These are phyloP conservation scores for Eimeria sp. DNA, from an alignment of 169 alveolate species.

Conservation along the genomic window DNA sequence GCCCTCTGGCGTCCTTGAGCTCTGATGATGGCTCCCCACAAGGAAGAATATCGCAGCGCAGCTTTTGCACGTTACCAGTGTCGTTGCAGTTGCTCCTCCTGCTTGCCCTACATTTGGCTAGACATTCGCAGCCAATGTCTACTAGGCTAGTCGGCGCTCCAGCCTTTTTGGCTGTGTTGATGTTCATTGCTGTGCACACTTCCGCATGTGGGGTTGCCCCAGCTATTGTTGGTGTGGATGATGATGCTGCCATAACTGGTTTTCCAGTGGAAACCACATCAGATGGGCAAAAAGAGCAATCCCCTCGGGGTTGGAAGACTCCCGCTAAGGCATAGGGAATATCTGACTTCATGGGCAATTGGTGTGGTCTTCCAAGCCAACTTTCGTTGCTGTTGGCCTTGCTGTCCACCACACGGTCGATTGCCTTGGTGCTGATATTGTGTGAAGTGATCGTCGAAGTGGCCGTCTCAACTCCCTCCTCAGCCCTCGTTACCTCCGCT, in stretches of 20 bases:
- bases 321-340: not conserved
- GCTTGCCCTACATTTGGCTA: not conserved
- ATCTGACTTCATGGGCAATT: not conserved
- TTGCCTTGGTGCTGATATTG: not conserved
- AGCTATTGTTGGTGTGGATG: constrained; percentile 18
- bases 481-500: not conserved
- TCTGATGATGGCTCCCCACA: not conserved
- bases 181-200: not conserved
- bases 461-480: not conserved
- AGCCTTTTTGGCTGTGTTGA: not conserved
- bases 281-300: not conserved
- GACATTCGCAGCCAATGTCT: not conserved
- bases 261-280: not conserved
- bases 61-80: not conserved
- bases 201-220: not conserved
- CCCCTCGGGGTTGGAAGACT: not conserved
- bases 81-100: not conserved
- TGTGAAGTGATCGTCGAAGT: not conserved
- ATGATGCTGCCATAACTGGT: not conserved
- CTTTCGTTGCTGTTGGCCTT: not conserved
- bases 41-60: not conserved
- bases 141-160: not conserved
- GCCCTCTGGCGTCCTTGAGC: not conserved
- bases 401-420: not conserved
- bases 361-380: constrained; percentile 1